These are phyloP conservation scores for Fusarium nisikadoi DNA, from an alignment of 2,329 filamentous ascomycete species.

Conservation along the genomic window DNA sequence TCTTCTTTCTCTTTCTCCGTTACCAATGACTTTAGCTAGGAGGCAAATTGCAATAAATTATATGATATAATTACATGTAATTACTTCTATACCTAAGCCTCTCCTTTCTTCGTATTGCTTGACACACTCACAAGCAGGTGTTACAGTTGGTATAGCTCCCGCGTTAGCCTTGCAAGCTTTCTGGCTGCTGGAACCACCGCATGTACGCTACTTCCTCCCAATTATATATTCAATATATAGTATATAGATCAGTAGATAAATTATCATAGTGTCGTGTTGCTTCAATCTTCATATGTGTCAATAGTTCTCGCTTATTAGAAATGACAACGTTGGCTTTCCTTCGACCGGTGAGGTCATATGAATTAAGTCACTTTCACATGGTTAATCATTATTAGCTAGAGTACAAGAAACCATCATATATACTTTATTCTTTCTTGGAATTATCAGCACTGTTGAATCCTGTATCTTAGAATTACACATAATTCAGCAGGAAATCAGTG, in stretches of 20 bases:
- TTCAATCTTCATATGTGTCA: neutral
- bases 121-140: neutral
- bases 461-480: neutral
- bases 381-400: neutral
- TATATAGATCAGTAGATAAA: too few relatives aligned
- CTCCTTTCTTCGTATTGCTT: neutral
- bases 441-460: neutral
- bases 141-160: neutral
- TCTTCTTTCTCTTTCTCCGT: neutral
- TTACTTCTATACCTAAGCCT: too few relatives aligned
- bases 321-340: neutral
- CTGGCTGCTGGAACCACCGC: neutral
- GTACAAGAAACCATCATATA: neutral
- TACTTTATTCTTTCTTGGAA: neutral
- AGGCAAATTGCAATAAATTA: too few relatives aligned
- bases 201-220: neutral
- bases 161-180: neutral
- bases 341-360: neutral
- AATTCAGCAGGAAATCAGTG: neutral
- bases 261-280: accelerated
- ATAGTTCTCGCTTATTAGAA: neutral
- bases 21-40: neutral
- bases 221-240: neutral
- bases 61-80: neutral
- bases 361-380: neutral